These are phyloP conservation scores for Cladosporium sp. DNA, from an alignment of 2,329 filamentous ascomycete genomes.

Conservation along the genomic window DNA sequence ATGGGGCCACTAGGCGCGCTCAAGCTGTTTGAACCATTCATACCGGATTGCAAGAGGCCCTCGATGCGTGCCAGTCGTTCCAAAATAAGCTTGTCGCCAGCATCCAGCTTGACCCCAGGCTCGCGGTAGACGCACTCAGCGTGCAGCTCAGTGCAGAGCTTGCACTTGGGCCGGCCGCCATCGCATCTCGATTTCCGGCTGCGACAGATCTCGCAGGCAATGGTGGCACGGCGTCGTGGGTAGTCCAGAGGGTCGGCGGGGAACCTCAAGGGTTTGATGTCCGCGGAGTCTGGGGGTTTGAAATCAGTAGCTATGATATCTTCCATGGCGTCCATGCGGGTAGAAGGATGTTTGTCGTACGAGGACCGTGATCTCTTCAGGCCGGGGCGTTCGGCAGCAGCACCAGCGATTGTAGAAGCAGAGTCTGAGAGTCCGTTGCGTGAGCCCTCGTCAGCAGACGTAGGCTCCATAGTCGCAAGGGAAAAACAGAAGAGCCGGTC, in stretches of 20 bases:
- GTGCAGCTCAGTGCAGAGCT: conserved; percentile 75
- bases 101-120: conserved; percentile 81
- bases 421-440: conserved; percentile 8
- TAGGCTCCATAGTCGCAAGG: conserved; percentile 6
- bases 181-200: conserved; percentile 32
- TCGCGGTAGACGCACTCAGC: conserved; percentile 82
- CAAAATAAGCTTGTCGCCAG: conserved; percentile 79
- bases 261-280: conserved; percentile 6
- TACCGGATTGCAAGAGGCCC: conserved; percentile 67
- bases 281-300: conserved; percentile 8
- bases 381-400: conserved; percentile 3
- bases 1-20: conserved; percentile 21
- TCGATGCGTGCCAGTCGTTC: conserved; percentile 76
- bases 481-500: background rate
- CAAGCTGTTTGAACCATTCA: conserved; percentile 31
- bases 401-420: background rate
- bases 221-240: conserved; percentile 30
- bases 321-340: conserved; percentile 6
- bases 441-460: conserved; percentile 10
- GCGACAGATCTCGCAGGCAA: conserved; percentile 33
- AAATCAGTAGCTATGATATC: conserved; percentile 13
- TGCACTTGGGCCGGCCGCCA: conserved; percentile 67
- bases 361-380: conserved; percentile 15
- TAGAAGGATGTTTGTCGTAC: conserved; percentile 20
- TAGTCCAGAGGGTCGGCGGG: conserved; percentile 28